Percentiles rank a stretch among this genome's conserved stretches.
Conservation (phyloP, 768 basidiomycete species). For the Boletus sensibilis region DNA sequence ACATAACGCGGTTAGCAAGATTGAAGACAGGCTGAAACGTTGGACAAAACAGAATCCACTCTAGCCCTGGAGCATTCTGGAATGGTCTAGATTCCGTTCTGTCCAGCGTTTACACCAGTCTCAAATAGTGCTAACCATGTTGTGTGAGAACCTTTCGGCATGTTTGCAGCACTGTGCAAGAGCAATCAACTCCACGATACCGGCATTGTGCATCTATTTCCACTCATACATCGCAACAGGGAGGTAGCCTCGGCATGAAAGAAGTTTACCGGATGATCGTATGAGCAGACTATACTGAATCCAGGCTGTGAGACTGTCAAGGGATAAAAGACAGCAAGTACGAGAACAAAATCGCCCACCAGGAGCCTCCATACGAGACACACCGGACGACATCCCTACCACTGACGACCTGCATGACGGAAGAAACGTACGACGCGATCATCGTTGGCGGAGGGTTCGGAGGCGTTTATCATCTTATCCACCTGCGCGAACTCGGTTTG, state of each 20-base stretch:
- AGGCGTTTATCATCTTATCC: constrained; percentile 8
- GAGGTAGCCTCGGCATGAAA: neutral
- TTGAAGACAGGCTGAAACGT: no score
- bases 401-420: neutral
- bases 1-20: no score
- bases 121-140: no score
- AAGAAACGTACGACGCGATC: constrained; percentile 7
- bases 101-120: no score
- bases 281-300: neutral
- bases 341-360: neutral
- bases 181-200: neutral
- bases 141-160: neutral
- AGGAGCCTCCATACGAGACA: neutral
- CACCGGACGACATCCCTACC: neutral
- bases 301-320: neutral
- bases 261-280: neutral
- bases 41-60: no score
- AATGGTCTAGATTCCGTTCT: no score
- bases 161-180: neutral
- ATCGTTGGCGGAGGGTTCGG: constrained; percentile 8
- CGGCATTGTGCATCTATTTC: neutral
- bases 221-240: neutral
- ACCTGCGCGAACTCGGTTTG: constrained; percentile 4
- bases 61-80: no score
- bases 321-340: neutral